Base-by-base conservation (phyloP, 2,329 filamentous ascomycete genomes). In the Cytospora paraplurivora region DNA sequence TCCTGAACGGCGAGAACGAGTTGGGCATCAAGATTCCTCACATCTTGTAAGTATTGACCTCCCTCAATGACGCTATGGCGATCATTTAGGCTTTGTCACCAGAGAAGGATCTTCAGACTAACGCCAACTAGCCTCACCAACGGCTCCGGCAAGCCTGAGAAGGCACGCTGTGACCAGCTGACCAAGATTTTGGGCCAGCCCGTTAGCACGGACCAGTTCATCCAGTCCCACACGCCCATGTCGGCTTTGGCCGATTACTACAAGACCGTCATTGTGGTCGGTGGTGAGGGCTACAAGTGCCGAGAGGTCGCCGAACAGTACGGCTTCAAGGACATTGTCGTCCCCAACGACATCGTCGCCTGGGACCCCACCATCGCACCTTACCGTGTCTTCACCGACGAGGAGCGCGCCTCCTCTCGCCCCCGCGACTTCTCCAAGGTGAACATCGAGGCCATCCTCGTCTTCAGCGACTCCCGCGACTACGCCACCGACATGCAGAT, bases 221-320 rank as follows among this genome's bases (percentile, higher is more conserved):
- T 91, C 72, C 88, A 91, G 76, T 88, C 86, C 1, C 88, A 91
- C 80, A 91, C 88, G 4, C 88, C 88, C 69, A 92, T 92, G 89
- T 87, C 88, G 64, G 89, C 89, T 53, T 77, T 92, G 70, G 79
- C 88, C 27, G 88, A 91, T 75, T 92, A 92, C 82, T 92, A 91
- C 80, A 83, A 86, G 70, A 91, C 88, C 3, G 88, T 92, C 41
- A 82, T 92, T 4, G 89, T 92, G 4, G 86, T 91, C 47, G 89
- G 89, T 74, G 89, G 89, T 70, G 89, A 92, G 73, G 88, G 88
- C 63, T 91, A 88, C 79, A 86, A 86, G 73, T 90, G 88, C 78
- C 87, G 88, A 57, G 87, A 89, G 70, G 88, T 90, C 2, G 88
- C 88, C 35, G 86, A 91, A 78, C 79, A 84, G 71, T 91, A 91